Evolutionary conservation across 257 asterid genomes (phyloP), one percentile per base, ranked within the genome.

Genomic region (Solanum sparsipilum): DNA sequence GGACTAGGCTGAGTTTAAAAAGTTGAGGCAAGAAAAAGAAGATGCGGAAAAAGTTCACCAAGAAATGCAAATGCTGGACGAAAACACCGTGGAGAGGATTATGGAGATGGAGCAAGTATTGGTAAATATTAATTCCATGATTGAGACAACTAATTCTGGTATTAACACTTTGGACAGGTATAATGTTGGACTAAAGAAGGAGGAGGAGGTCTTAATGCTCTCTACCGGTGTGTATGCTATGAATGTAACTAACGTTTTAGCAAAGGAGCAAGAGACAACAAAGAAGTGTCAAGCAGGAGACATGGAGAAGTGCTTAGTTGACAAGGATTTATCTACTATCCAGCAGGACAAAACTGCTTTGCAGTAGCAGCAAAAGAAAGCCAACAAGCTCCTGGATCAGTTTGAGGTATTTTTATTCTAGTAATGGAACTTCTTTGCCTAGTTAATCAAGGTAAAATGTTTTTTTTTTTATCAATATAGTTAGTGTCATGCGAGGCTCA

Each of bases 11-110:
- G 98, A 94, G 91, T 46, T 95, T 94, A 94, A 91, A 92, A 90
- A 87, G 87, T 83, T 97, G 93, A 96, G 92, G 92, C 94, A 93
- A 73, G 98, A 94, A 90, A 94, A 91, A 82, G 96, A 91, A 86
- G 96, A 93, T 84, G 84, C 84, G 0, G 95, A 94, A 46, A 94
- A 88, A 81, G 72, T 90, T 86, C 92, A 91, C 65, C 93, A 90
- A 91, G 98, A 94, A 78, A 90, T 87, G 88, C 96, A 93, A 83
- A 76, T 88, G 18, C 72, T 90, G 92, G 98, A 94, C 90, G 95
- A 96, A 88, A 88, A 73, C 86, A 90, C 91, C 35, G n/a, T 86
- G 86, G 93, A 94, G 87, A 91, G 97, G 91, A 89, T 93, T 58
- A 70, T 92, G 4, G 98, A 95, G 91, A 93, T 94, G 94, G 98